Base-by-base conservation (phyloP, 2,329 filamentous ascomycete species). In the Penicillium sclerotiorum region DNA sequence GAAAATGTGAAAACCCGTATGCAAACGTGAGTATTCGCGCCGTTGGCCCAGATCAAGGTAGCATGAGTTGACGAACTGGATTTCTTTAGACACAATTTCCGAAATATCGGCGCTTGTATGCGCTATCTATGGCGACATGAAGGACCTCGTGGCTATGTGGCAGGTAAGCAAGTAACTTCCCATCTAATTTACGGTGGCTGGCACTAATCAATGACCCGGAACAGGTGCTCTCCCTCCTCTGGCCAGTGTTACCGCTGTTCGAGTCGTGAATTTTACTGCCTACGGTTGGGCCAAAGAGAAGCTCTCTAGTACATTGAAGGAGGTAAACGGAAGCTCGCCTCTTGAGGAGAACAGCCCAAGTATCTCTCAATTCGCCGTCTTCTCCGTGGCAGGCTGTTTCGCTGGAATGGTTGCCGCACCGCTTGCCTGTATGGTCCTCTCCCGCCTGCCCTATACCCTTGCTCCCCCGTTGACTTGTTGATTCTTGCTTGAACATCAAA, bases 1-100 rank as follows among this genome's bases (percentile, higher is more conserved):
- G 75, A 77, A 52, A 77, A 77, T 55, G 56, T 77, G 51, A 77
- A 77, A 58, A 76, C 74, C 41, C 74, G 75, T 27, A 77, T 77
- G 74, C 75, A 77, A 64, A 76, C 74, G 74, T 77, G 61, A 59
- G 73, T 63, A 8, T 17, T 7, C 15, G 5, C 33, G 25, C 39
- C 30, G 21, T 21, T 4, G 20, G 20, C n/a, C 8, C 8, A 36
- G 17, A 36, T 36, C 15, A 11, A 46, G 20, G 7, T 7, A 36
- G 33, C 8, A 44, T n/a, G 13, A 23, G 25, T 45, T 55, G 42
- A 52, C 37, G 42, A 33, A 36, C 48, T 11, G 17, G 13, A 17
- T 20, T 8, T 17, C 33, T 25, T 45, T 17, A 77, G 74, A 8
- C 73, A 76, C 57, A 71, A 77, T 49, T 77, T 77, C 47, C 63